These are phyloP conservation scores for Penicillium sp. DNA, from an alignment of 2,329 filamentous ascomycete species.

Conservation along the genomic window DNA sequence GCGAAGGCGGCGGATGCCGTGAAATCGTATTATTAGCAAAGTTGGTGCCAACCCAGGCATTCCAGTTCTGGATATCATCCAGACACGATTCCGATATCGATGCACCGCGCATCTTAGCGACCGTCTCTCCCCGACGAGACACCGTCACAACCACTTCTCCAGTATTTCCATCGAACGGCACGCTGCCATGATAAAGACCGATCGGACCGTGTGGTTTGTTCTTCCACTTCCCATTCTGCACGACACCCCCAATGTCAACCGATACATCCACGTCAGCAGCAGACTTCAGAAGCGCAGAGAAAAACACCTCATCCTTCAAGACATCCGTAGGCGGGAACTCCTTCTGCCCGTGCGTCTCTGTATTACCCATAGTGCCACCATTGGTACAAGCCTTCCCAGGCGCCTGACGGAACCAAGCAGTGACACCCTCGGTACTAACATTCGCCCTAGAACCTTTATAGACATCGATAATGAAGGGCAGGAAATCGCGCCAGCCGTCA, in stretches of 20 bases:
- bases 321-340: background rate
- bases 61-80: constrained; percentile 6
- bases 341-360: constrained; percentile 2
- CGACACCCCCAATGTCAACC: background rate
- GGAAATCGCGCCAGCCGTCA: constrained; percentile 7
- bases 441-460: background rate
- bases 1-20: background rate
- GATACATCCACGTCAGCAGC: background rate
- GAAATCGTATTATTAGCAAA: background rate
- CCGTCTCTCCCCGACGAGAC: background rate
- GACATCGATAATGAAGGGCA: constrained; percentile 1
- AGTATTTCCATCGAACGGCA: constrained; percentile 4
- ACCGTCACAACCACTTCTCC: constrained; percentile 3
- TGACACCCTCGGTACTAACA: background rate
- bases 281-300: background rate
- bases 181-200: constrained; percentile 8
- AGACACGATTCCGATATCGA: background rate
- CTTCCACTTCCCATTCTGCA: constrained; percentile 1
- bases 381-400: constrained; percentile 3
- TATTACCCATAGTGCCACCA: constrained; percentile 6
- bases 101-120: constrained; percentile 6
- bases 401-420: constrained; percentile 3
- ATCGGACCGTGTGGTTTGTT: background rate
- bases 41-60: constrained; percentile 9
- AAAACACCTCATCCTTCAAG: constrained; percentile 5